Conservation (phyloP, 176 grass and related monocot species). For the Otatea glauca region DNA sequence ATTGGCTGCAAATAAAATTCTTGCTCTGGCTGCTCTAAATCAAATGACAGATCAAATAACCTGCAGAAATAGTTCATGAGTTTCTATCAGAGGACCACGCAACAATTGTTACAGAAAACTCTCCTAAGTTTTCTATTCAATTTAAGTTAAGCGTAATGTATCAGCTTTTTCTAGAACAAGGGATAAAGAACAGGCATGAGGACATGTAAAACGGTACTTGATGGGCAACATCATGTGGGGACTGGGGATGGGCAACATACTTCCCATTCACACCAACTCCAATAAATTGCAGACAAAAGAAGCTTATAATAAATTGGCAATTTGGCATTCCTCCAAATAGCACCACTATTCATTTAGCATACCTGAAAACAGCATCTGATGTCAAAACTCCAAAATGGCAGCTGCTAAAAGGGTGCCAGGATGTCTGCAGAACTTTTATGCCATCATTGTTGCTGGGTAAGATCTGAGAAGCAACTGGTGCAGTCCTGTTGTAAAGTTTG, state of each 20-base stretch:
- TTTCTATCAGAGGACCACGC: slow-evolving; percentile 31
- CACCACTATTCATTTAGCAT: slow-evolving; percentile 28
- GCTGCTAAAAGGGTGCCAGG: slow-evolving; percentile 86
- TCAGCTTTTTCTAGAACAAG: not conserved
- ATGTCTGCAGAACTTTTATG: slow-evolving; percentile 77
- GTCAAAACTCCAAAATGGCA: slow-evolving; percentile 85
- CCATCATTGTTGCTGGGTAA: slow-evolving; percentile 68
- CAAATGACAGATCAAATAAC: slow-evolving; percentile 85
- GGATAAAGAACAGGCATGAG: not conserved
- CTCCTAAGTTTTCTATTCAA: not conserved
- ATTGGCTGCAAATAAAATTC: slow-evolving; percentile 89
- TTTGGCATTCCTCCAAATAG: slow-evolving; percentile 18
- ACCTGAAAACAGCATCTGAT: slow-evolving; percentile 95
- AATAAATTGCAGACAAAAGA: slow-evolving; percentile 22
- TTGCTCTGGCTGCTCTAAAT: slow-evolving; percentile 81
- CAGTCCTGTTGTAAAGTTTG: slow-evolving; percentile 62
- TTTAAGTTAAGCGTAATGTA: slow-evolving; percentile 1
- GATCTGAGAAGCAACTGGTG: slow-evolving; percentile 74
- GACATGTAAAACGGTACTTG: not conserved
- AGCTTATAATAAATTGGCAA: not conserved
- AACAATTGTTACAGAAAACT: slow-evolving; percentile 23
- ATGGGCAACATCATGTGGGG: not conserved
- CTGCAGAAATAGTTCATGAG: slow-evolving; percentile 57
- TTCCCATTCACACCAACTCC: slow-evolving; percentile 20
- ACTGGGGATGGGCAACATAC: not conserved